Evolutionary conservation across 192 early-diverging fungal species (phyloP).

Genomic region (Diversispora epigaea): DNA sequence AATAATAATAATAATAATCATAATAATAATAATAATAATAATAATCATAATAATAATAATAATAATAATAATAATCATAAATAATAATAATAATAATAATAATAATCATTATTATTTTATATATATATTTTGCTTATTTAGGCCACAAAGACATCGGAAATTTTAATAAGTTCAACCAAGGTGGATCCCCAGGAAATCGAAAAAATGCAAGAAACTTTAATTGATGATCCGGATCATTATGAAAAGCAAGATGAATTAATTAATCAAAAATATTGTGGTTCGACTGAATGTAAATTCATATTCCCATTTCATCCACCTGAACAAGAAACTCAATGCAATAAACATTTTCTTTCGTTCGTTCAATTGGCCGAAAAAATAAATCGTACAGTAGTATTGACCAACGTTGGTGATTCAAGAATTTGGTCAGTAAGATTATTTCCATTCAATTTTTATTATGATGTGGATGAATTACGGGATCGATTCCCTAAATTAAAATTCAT

Average conservation of each 20-base stretch:
- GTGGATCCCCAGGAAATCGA: no score
- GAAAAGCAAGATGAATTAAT: background rate
- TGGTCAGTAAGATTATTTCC: background rate
- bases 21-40: no score
- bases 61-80: no score
- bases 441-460: constrained; percentile 15
- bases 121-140: no score
- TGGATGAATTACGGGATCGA: background rate
- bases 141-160: no score
- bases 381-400: background rate
- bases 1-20: no score
- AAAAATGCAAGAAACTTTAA: no score
- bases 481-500: background rate
- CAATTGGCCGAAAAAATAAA: background rate
- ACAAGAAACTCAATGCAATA: constrained; percentile 1
- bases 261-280: constrained; percentile 21
- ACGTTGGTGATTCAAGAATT: constrained; percentile 4
- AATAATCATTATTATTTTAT: no score
- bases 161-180: no score
- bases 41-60: no score
- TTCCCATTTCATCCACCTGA: background rate
- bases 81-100: no score
- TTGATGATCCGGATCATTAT: no score
- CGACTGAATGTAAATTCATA: constrained; percentile 10
- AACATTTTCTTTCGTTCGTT: background rate